Percentiles rank a stretch among this genome's conserved stretches.
These are phyloP conservation scores for Cenchrus purpureus DNA, from an alignment of 176 grass and related monocot genomes.

Conservation along the genomic window DNA sequence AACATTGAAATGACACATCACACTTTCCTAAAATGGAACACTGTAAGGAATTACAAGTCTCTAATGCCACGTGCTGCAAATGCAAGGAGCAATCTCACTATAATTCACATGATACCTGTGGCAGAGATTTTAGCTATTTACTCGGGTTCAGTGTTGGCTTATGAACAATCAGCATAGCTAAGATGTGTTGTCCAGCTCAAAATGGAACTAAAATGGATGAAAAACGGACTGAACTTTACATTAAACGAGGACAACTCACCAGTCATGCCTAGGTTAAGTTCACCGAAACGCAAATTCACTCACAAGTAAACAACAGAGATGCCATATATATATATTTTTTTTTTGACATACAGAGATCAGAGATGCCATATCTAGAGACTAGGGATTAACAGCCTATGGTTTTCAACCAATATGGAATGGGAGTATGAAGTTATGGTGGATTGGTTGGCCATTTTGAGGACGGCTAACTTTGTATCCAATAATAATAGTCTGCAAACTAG, in stretches of 20 bases:
- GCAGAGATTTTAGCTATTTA: not conserved
- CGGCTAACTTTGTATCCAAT: not conserved
- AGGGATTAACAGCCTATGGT: not conserved
- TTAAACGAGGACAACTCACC: not conserved
- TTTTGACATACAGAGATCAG: too few relatives aligned
- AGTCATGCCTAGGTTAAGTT: not conserved
- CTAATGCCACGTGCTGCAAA: not conserved
- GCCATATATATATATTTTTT: not conserved
- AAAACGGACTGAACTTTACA: not conserved
- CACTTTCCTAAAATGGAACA: not conserved
- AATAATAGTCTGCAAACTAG: not conserved
- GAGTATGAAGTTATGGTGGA: not conserved
- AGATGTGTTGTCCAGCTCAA: not conserved
- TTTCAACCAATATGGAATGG: not conserved
- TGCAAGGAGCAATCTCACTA: not conserved
- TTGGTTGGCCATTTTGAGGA: not conserved
- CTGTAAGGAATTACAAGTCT: not conserved
- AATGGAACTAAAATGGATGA: not conserved
- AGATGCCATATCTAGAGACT: not conserved
- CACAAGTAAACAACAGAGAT: not conserved
- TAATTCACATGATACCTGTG: not conserved
- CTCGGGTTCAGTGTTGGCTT: not conserved
- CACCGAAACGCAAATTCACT: not conserved
- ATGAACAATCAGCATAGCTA: not conserved
- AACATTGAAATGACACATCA: not conserved